Percentiles rank a stretch among this genome's conserved stretches.
phyloP scores from a whole-genome alignment of 768 basidiomycete species.

The Scleroderma citrinum region DNA sequence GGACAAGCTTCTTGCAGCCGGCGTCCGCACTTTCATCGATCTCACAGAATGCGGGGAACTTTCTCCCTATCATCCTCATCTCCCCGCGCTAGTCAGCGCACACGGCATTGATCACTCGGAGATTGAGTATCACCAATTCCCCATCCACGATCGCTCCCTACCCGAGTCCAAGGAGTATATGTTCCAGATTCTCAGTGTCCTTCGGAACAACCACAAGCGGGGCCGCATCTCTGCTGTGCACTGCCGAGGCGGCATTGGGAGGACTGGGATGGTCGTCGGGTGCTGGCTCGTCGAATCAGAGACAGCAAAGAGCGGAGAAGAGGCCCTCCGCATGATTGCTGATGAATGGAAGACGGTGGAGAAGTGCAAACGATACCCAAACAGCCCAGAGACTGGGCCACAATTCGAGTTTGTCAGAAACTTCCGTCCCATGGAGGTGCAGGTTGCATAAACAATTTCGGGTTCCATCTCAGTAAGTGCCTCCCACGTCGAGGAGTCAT shows the following conservation, averaged over 20 bases:
- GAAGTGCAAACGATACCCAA: slow-evolving; percentile 69
- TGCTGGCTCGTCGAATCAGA: slow-evolving; percentile 75
- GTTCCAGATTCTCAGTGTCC: slow-evolving; percentile 50
- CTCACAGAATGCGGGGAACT: slow-evolving; percentile 80
- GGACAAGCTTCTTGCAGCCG: slow-evolving; percentile 63
- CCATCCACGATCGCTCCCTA: slow-evolving; percentile 66
- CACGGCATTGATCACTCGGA: slow-evolving; percentile 49
- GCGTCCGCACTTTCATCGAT: slow-evolving; percentile 78
- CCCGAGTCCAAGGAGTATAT: slow-evolving; percentile 57
- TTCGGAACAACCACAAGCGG: slow-evolving; percentile 53
- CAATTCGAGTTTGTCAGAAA: slow-evolving; percentile 71
- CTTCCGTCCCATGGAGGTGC: slow-evolving; percentile 34
- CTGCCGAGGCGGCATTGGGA: slow-evolving; percentile 73
- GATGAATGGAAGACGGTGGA: slow-evolving; percentile 70
- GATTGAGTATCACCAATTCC: slow-evolving; percentile 74
- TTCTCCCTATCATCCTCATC: slow-evolving; percentile 53
- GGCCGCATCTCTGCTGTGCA: slow-evolving; percentile 68
- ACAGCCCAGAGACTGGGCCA: slow-evolving; percentile 74
- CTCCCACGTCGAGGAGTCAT: not conserved
- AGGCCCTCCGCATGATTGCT: slow-evolving; percentile 60
- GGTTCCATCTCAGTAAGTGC: slow-evolving; percentile 1
- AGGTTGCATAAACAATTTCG: slow-evolving; percentile 2
- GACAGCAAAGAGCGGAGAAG: slow-evolving; percentile 52
- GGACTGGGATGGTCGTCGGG: slow-evolving; percentile 58
- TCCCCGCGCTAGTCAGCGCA: slow-evolving; percentile 45